These are phyloP conservation scores for Triticum monococcum DNA, from an alignment of 176 grass and related monocot species.

Conservation along the genomic window DNA sequence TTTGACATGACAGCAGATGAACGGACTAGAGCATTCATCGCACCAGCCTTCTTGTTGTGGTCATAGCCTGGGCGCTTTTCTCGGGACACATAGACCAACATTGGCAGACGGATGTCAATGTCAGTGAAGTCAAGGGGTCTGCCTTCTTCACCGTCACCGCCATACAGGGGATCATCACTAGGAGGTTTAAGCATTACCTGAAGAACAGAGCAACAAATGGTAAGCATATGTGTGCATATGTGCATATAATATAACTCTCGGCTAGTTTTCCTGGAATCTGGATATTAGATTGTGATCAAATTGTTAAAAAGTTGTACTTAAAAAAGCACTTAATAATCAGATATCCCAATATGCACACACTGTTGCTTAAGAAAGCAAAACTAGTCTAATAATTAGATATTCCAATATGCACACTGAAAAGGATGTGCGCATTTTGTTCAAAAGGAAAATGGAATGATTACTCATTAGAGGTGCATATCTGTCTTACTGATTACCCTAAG, in stretches of 20 bases:
- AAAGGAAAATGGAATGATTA: background rate
- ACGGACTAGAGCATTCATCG: conserved; percentile 96
- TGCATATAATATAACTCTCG: background rate
- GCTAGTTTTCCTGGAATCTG: background rate
- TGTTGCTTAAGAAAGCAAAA: background rate
- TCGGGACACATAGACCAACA: conserved; percentile 92
- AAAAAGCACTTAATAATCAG: background rate
- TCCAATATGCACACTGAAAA: background rate
- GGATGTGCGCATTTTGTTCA: background rate
- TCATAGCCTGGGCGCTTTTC: conserved; percentile 98
- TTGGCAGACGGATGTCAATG: conserved; percentile 78
- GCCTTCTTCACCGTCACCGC: conserved; percentile 52
- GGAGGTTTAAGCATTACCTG: conserved; percentile 99
- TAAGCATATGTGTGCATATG: background rate
- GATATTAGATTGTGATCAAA: background rate
- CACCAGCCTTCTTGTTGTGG: conserved; percentile 99
- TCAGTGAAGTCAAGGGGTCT: conserved; percentile 79
- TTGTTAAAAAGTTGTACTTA: background rate
- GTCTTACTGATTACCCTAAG: background rate
- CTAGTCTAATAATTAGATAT: background rate
- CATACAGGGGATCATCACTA: conserved; percentile 76
- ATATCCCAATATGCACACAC: background rate
- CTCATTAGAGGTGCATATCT: background rate
- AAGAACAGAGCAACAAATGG: background rate
- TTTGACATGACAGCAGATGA: conserved; percentile 97